phyloP scores from a whole-genome alignment of 441 rosid species.

The Euphorbia schlechtendalii region DNA sequence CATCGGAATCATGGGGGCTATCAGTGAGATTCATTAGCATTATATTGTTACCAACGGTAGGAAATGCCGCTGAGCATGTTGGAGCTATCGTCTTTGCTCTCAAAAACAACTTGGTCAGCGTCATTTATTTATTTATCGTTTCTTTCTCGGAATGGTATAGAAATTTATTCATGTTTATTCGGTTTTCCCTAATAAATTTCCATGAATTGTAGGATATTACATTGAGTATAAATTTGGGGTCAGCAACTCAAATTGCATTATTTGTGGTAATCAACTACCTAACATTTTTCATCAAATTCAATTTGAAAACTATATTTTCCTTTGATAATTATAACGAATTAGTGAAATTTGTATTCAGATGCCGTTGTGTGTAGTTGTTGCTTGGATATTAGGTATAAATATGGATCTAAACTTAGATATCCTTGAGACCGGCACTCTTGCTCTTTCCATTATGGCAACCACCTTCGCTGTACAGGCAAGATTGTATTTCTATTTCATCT shows the following conservation, averaged over 20 bases:
- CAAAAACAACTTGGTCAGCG: conserved; percentile 67
- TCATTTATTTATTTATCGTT: too few relatives aligned
- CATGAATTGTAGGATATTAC: conserved; percentile 58
- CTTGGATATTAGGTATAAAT: too few relatives aligned
- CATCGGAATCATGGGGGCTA: conserved; percentile 82
- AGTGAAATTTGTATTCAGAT: conserved; percentile 26
- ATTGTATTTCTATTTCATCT: not conserved
- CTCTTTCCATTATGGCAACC: conserved; percentile 54
- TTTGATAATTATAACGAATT: conserved; percentile 19
- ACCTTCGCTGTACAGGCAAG: conserved; percentile 82
- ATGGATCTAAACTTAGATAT: conserved; percentile 87
- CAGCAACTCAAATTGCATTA: conserved; percentile 81
- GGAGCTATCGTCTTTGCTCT: conserved; percentile 86
- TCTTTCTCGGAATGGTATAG: too few relatives aligned
- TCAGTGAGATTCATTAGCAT: conserved; percentile 84
- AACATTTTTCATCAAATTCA: too few relatives aligned
- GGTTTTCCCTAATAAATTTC: too few relatives aligned
- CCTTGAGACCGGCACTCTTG: conserved; percentile 76
- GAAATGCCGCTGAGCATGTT: too few relatives aligned
- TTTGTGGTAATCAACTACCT: conserved; percentile 44
- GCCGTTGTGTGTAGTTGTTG: conserved; percentile 56
- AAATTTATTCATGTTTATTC: too few relatives aligned
- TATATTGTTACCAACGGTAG: conserved; percentile 80
- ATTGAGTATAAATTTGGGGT: conserved; percentile 78
- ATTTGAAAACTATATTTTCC: too few relatives aligned